Evolutionary conservation across 2,329 filamentous ascomycete genomes (phyloP), one percentile per base, ranked within the genome.

Genomic region (Pyricularia grisea): DNA sequence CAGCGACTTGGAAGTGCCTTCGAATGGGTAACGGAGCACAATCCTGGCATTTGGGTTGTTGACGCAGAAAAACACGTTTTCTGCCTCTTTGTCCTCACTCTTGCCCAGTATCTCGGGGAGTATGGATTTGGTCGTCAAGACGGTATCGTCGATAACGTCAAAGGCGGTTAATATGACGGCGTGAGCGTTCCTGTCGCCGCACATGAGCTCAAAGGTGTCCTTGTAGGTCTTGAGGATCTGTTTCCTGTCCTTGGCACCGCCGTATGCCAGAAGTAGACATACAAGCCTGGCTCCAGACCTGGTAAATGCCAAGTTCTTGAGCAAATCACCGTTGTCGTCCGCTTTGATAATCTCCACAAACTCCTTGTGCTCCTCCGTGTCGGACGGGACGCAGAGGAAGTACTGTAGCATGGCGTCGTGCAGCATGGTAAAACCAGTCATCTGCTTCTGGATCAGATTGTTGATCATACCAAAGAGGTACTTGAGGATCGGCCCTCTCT

Each of bases 321-420:
- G 85, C 71, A 97, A 80, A 77, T 98, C 94, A 66, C 93, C 93
- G 70, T 91, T 90, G 76, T 97, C 92, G 73, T 99, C 94, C 60
- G 92, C 92, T 81, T 96, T 97, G 75, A 99, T 83, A 73, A 96
- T 85, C 78, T 98, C 94, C 70, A 96, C 81, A 76, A 97, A 97
- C 74, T 97, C 93, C 36, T 84, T 91, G 61, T 92, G 89, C 77
- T 98, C 94, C 70, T 92, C 88, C 64, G 89, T 92, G 3, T 91
- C 93, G 4, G 87, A 83, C 72, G 91, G 90, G 65, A 90, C 88
- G 74, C 91, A 94, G 68, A 93, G 81, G 80, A 94, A 97, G 80
- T 97, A 99, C 78, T 99, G 94, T 70, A 97, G 84, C 94, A 99
- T 97, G 67, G 95, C 95, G 75, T 98, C 95, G 79, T 99, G 96